Base-by-base conservation (phyloP, 495 filamentous ascomycete genomes). In the Penicillium paxilli region DNA sequence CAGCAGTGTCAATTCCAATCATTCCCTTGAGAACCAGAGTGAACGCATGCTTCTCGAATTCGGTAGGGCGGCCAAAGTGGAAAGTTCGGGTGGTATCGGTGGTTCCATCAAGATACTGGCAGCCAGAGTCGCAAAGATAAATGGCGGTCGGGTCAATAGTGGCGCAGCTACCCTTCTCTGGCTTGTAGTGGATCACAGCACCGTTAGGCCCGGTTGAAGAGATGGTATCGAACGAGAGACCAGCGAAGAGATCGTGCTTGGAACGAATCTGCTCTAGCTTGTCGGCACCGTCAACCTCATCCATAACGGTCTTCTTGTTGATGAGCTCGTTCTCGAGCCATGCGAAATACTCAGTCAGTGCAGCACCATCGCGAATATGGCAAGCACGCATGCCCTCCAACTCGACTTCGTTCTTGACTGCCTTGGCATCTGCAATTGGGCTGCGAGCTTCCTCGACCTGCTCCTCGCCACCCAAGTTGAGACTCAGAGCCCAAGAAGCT, bases 1-100 rank as follows among this genome's bases (percentile, higher is more conserved):
- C 77, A 3, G 87, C 88, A 46, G 81, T 83, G 64, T 97, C 93
- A 14, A 99, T 78, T 3, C 87, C 91, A 62, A 98, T 94, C 61
- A 96, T 83, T n/a, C 95, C 95, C 73, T 98, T 98, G 16, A 99
- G 78, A 0, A 98, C 95, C 11, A 99, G 79, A 10, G 95, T 99
- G 69, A 96, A 98, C 7, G 95, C 87, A 67, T 91, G 91, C 59
- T 82, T 88, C 69, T 99, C 92, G 62, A 91, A 87, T 12, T 85
- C 84, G 1, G 88, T 91, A 8, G 95, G 95, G 16, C 85, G 76
- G 24, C 91, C 88, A 65, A 98, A 98, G 59, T 99, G 95, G 35
- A 96, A 77, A 0, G 95, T 99, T 12, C 95, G 81, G 4, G 95
- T 99, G 5, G 90, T 93, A 67, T 99, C 95, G 0, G 95, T 99